Evolutionary conservation across 129 eudicot species (phyloP), one percentile per base, ranked within the genome.

Genomic region (Lonicera japonica): DNA sequence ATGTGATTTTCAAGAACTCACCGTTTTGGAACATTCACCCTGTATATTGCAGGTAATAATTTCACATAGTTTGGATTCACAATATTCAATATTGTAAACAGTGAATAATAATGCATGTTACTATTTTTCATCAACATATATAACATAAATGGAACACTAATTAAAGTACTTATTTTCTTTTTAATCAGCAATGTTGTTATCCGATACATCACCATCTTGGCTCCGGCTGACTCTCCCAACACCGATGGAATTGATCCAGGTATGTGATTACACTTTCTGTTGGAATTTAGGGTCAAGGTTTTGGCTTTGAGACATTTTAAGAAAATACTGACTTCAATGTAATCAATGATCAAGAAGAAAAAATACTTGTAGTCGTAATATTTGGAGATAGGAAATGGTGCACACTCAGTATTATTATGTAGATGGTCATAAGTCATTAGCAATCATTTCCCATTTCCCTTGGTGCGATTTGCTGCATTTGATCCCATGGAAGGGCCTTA

Each of bases 191-290:
- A 88, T 67, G 88, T 94, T 60, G 99, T 94, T 40, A 75, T 88
- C 46, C 89, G 79, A 58, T 67, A 85, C 76, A 87, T 84, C 69
- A 85, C 96, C 65, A 85, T 94, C 71, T 67, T 88, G 80, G 99
- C 99, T 60, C 99, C 99, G 34, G 40, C 80, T 9, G 70, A 77
- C 72, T 88, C 99, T 54, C 99, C 99, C 64, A 94, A 94, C 77
- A 94, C 99, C 3, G 99, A 94, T 73, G 99, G 99, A 57, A 78
- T 94, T 54, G 99, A 94, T 88, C 99, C 99, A 92, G 98, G 98
- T 92, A 85, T 60, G 23, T 1, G 12, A 17, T 6, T 1, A 43
- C 25, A 57, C 11, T 11, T 40, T 5, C n/a, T n/a, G n/a, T n/a
- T n/a, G n/a, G n/a, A n/a, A n/a, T n/a, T n/a, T n/a, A n/a, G n/a